These are phyloP conservation scores for Theobroma cacao DNA, from an alignment of 345 rosid species.

Conservation along the genomic window DNA sequence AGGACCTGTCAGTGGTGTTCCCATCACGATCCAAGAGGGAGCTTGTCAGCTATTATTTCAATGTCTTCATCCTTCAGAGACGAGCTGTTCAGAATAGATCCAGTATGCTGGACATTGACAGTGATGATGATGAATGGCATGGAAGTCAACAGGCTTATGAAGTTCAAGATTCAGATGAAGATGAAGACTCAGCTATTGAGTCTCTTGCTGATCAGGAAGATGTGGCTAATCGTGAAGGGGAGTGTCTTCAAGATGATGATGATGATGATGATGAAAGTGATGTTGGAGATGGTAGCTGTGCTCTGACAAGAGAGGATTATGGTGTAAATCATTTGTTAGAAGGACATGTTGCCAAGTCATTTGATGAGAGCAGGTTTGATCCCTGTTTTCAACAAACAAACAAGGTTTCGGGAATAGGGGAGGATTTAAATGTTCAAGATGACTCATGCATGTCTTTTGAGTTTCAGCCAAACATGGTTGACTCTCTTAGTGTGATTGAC, in stretches of 20 bases:
- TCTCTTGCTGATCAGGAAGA: conserved; percentile 27
- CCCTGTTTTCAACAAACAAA: conserved; percentile 5
- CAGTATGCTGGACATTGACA: conserved; percentile 32
- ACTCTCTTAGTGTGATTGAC: conserved; percentile 9
- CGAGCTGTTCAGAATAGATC: conserved; percentile 49
- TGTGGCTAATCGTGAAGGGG: conserved; percentile 15
- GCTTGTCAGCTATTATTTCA: conserved; percentile 53
- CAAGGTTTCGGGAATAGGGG: conserved; percentile 5
- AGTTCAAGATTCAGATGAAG: conserved; percentile 22
- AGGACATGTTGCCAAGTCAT: conserved; percentile 8
- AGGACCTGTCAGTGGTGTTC: conserved; percentile 41
- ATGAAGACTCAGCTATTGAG: conserved; percentile 42
- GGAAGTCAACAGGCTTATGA: conserved; percentile 11
- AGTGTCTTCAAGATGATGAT: conserved; percentile 23
- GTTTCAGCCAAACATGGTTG: conserved; percentile 22
- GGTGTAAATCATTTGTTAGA: conserved; percentile 21
- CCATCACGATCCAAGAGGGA: conserved; percentile 44
- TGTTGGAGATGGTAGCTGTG: neutral
- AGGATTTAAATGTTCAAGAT: conserved; percentile 24
- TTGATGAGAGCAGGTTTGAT: neutral
- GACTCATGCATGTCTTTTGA: conserved; percentile 40
- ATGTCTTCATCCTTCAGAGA: conserved; percentile 45
- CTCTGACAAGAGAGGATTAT: conserved; percentile 26
- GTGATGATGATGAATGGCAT: conserved; percentile 56
- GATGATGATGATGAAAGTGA: conserved; percentile 16